phyloP scores from a whole-genome alignment of 768 basidiomycete species.

The Mycena rosella region DNA sequence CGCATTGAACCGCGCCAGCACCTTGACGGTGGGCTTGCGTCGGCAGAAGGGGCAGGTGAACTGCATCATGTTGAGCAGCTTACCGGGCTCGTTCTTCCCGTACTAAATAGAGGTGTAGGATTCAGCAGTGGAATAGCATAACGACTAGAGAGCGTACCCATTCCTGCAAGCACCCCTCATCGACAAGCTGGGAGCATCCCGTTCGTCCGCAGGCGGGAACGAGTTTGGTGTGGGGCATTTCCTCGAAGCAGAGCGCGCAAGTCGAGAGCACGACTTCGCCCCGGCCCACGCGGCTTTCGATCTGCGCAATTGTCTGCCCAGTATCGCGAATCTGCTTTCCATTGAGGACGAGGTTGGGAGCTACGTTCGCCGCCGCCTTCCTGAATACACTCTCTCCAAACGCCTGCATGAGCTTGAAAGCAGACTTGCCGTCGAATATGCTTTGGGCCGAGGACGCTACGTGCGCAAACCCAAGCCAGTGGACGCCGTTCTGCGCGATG shows the following conservation, averaged over 20 bases:
- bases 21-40: slow-evolving; percentile 41
- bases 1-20: slow-evolving; percentile 39
- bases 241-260: slow-evolving; percentile 46
- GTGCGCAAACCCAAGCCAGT: slow-evolving; percentile 41
- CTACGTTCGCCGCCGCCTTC: neutral
- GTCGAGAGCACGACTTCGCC: slow-evolving; percentile 40
- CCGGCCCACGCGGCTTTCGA: slow-evolving; percentile 38
- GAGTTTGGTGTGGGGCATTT: slow-evolving; percentile 38
- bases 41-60: slow-evolving; percentile 45
- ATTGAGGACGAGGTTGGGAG: slow-evolving; percentile 9
- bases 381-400: slow-evolving; percentile 38
- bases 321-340: slow-evolving; percentile 18
- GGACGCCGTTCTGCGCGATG: slow-evolving; percentile 38
- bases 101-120: slow-evolving; percentile 37
- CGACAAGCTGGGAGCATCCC: slow-evolving; percentile 42
- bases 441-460: too few relatives aligned
- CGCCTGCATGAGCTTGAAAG: slow-evolving; percentile 45
- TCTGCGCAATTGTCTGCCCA: slow-evolving; percentile 1
- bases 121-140: neutral
- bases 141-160: slow-evolving; percentile 33
- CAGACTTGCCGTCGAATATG: slow-evolving; percentile 40
- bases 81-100: slow-evolving; percentile 42
- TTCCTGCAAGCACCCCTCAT: slow-evolving; percentile 41
- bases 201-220: slow-evolving; percentile 42
- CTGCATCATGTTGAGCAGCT: slow-evolving; percentile 45